Evolutionary conservation across 2,329 filamentous ascomycete species (phyloP).

Genomic region (Phoma sp.): DNA sequence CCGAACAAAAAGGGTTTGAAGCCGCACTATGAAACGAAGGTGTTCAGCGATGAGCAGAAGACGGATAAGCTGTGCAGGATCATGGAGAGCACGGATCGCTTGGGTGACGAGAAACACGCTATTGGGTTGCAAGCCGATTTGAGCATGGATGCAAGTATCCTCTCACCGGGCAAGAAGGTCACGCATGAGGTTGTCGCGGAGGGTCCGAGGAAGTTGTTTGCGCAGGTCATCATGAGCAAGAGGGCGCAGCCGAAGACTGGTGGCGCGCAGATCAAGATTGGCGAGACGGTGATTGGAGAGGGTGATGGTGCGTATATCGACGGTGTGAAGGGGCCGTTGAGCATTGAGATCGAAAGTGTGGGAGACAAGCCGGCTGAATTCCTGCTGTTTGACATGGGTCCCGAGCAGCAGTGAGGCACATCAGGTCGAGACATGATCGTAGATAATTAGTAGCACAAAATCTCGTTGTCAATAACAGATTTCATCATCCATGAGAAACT

Average conservation of each 20-base stretch:
- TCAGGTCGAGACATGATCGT: neutral
- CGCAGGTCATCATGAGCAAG: slow-evolving; percentile 77
- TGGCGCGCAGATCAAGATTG: slow-evolving; percentile 72
- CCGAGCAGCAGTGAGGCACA: slow-evolving; percentile 27
- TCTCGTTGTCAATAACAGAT: neutral
- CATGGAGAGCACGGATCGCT: slow-evolving; percentile 71
- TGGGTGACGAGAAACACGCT: slow-evolving; percentile 69
- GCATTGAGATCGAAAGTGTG: slow-evolving; percentile 55
- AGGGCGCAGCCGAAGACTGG: slow-evolving; percentile 66
- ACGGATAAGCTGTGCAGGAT: slow-evolving; percentile 73
- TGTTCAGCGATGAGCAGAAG: slow-evolving; percentile 77
- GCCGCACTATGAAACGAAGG: slow-evolving; percentile 77
- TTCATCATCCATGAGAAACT: neutral
- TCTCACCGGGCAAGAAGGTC: slow-evolving; percentile 69
- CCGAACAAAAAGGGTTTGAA: slow-evolving; percentile 76
- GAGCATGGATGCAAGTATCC: slow-evolving; percentile 79
- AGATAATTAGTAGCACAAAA: neutral
- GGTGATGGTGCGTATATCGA: slow-evolving; percentile 83
- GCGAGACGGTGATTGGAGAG: slow-evolving; percentile 72
- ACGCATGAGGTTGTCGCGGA: slow-evolving; percentile 74
- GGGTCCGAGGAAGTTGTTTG: slow-evolving; percentile 73
- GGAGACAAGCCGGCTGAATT: slow-evolving; percentile 57
- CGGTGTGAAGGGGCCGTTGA: slow-evolving; percentile 50
- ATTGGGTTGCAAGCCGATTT: slow-evolving; percentile 88
- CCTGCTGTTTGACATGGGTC: slow-evolving; percentile 58